Evolutionary conservation across 495 filamentous ascomycete species (phyloP).

Genomic region (Daldinia vernicosa): DNA sequence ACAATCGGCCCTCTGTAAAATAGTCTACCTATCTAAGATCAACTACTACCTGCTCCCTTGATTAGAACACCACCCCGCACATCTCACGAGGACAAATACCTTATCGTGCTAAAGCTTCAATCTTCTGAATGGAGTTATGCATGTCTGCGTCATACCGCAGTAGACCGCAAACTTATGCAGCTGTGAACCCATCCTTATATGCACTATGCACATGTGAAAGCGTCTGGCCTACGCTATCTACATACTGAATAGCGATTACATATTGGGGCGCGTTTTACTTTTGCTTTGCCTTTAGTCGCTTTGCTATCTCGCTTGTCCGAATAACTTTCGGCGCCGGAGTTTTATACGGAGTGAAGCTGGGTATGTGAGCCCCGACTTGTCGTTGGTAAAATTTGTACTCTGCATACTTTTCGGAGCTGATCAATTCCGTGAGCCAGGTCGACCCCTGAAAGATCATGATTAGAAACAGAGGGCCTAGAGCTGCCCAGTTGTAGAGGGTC

Average conservation of each 20-base stretch:
- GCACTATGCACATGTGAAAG: slow-evolving; percentile 26
- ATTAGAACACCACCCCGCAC: slow-evolving; percentile 29
- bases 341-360: slow-evolving; percentile 59
- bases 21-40: slow-evolving; percentile 22
- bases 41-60: slow-evolving; percentile 20
- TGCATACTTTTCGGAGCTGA: slow-evolving; percentile 82
- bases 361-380: slow-evolving; percentile 82
- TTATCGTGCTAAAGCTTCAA: slow-evolving; percentile 17
- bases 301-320: slow-evolving; percentile 58
- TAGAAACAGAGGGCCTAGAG: slow-evolving; percentile 72
- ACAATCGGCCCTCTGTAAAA: slow-evolving; percentile 1
- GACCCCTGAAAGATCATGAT: slow-evolving; percentile 87
- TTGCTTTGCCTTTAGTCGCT: slow-evolving; percentile 51
- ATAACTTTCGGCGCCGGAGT: slow-evolving; percentile 52
- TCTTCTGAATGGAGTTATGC: slow-evolving; percentile 17
- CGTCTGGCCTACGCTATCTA: slow-evolving; percentile 17
- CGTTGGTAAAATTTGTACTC: slow-evolving; percentile 89
- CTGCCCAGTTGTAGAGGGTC: slow-evolving; percentile 79
- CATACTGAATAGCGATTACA: slow-evolving; percentile 16
- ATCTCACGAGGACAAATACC: slow-evolving; percentile 26
- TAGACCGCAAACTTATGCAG: slow-evolving; percentile 16
- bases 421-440: slow-evolving; percentile 83
- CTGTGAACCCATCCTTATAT: slow-evolving; percentile 12
- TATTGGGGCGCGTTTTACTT: slow-evolving; percentile 32
- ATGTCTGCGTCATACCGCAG: slow-evolving; percentile 38